A percentile compares a stretch with the other conserved stretches of the same genome.
phyloP scores from a whole-genome alignment of 2,329 filamentous ascomycete genomes.

The Neofusicoccum kwambonambiense region DNA sequence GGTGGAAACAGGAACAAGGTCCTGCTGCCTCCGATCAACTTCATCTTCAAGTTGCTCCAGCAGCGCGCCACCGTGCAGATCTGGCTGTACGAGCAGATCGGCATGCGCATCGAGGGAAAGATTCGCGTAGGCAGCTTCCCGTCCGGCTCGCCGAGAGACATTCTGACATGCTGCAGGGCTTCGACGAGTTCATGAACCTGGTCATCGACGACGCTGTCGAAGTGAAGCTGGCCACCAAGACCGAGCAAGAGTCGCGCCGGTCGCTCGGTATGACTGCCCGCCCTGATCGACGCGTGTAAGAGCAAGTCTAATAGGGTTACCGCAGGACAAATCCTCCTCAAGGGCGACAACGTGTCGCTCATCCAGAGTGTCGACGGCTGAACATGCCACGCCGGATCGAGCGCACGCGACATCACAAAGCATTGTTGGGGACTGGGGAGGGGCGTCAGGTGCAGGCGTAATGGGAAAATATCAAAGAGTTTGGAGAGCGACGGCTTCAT shows the following conservation, averaged over 20 bases:
- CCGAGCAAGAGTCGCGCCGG: conserved; percentile 72
- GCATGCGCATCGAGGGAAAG: conserved; percentile 92
- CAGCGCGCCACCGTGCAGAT: conserved; percentile 83
- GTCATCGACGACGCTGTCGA: conserved; percentile 95
- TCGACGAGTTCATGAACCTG: conserved; percentile 99
- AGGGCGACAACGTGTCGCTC: conserved; percentile 83
- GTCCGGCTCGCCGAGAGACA: not conserved
- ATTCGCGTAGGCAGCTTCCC: conserved; percentile 64
- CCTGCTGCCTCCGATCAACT: conserved; percentile 76
- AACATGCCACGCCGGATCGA: not conserved
- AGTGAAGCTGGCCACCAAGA: conserved; percentile 81
- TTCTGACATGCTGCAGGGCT: conserved; percentile 61
- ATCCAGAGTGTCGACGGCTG: conserved; percentile 52
- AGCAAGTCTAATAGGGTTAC: not conserved
- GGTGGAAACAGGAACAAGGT: conserved; percentile 60
- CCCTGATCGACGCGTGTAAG: not conserved
- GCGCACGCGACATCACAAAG: not conserved
- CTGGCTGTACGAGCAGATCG: conserved; percentile 96
- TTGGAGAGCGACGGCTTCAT: conserved; percentile 6
- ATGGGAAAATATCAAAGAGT: conserved; percentile 3
- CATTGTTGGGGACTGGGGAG: not conserved
- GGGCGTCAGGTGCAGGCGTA: conserved; percentile 10
- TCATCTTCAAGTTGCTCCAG: conserved; percentile 90
- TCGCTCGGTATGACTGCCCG: conserved; percentile 63
- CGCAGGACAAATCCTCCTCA: conserved; percentile 77